Percentiles rank a stretch among this genome's conserved stretches.
Evolutionary conservation across 2,329 filamentous ascomycete species (phyloP).

Genomic region (Myrmaecium sp.): DNA sequence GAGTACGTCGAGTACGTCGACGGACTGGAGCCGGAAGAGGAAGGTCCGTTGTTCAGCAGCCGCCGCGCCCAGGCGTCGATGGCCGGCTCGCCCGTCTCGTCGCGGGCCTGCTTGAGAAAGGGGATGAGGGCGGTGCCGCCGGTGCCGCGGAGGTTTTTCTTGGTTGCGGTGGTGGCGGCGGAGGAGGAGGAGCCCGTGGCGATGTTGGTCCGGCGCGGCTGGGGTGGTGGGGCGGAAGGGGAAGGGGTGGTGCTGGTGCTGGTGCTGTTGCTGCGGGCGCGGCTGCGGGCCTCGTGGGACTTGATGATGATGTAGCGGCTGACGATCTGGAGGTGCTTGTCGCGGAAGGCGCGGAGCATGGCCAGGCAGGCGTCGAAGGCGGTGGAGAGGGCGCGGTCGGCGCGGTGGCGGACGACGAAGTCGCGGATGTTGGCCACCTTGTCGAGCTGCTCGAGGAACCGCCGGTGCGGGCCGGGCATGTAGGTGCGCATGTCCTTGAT

Average conservation of each 20-base stretch:
- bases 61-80: conserved; percentile 49
- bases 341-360: conserved; percentile 61
- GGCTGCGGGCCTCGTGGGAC: conserved; percentile 54
- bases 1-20: conserved; percentile 7
- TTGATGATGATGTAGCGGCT: conserved; percentile 90
- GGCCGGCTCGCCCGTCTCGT: conserved; percentile 88
- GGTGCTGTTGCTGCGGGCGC: conserved; percentile 42
- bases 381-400: conserved; percentile 50
- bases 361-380: conserved; percentile 85
- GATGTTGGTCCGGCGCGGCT: conserved; percentile 36
- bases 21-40: not conserved
- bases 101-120: conserved; percentile 88
- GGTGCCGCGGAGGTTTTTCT: conserved; percentile 58
- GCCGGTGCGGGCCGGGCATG: conserved; percentile 86
- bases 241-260: conserved; percentile 23
- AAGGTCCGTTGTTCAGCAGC: conserved; percentile 36
- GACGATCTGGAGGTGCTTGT: conserved; percentile 93
- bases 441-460: conserved; percentile 69
- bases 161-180: conserved; percentile 1
- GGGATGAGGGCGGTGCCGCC: conserved; percentile 88
- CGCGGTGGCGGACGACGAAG: conserved; percentile 50
- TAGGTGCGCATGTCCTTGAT: conserved; percentile 94
- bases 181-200: too few species aligned
- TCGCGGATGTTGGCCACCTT: conserved; percentile 72
- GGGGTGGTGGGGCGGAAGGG: conserved; percentile 37